Evolutionary conservation across 192 early-diverging fungal species (phyloP).

Genomic region (Phycomyces nitens): DNA sequence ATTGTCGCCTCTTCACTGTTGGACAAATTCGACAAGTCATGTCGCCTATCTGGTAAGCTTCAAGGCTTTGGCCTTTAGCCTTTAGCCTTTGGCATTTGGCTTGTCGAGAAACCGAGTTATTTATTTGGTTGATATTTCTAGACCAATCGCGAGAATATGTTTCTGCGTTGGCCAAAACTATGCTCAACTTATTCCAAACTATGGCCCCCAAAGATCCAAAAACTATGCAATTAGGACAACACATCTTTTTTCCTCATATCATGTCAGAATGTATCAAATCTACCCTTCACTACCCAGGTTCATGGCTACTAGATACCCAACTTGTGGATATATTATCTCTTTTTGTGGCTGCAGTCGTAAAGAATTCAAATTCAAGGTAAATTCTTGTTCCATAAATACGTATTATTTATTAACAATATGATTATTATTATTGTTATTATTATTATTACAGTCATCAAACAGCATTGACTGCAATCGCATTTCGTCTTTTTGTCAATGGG

Average conservation of each 20-base stretch:
- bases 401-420: neutral
- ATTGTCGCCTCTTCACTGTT: constrained; percentile 5
- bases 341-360: constrained; percentile 16
- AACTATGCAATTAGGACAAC: constrained; percentile 1
- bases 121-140: neutral
- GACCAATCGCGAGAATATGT: neutral
- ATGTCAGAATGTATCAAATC: constrained; percentile 3
- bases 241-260: constrained; percentile 5
- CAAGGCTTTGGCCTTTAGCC: too few species aligned
- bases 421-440: neutral
- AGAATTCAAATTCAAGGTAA: constrained; percentile 14
- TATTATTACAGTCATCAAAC: constrained; percentile 9
- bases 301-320: constrained; percentile 7
- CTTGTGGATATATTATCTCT: constrained; percentile 11
- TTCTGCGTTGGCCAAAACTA: neutral
- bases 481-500: constrained; percentile 11
- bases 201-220: neutral
- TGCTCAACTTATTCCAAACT: constrained; percentile 7
- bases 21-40: constrained; percentile 9
- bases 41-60: neutral
- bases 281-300: neutral
- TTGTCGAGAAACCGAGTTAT: too few species aligned
- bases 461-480: neutral
- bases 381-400: neutral
- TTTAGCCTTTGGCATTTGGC: too few species aligned